A percentile compares a stretch with the other conserved stretches of the same genome.
Conservation (phyloP, 768 basidiomycete genomes). For the Macrolepiota dolichaula region DNA sequence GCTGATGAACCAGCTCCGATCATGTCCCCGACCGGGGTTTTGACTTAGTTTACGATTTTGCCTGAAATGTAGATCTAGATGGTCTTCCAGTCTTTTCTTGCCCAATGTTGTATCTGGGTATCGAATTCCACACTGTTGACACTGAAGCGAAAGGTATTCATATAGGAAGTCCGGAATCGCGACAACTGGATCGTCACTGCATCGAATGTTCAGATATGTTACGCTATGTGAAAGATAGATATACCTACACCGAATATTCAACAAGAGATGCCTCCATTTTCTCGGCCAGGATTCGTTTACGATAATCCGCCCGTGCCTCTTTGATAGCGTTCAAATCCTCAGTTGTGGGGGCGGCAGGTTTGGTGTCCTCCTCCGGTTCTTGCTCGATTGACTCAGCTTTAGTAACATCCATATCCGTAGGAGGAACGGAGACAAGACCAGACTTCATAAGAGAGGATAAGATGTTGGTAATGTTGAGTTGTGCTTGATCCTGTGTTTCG, state of each 20-base stretch:
- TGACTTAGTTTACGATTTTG: conserved; percentile 85
- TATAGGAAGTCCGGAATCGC: conserved; percentile 68
- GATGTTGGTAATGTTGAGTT: conserved; percentile 51
- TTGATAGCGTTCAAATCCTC: conserved; percentile 20
- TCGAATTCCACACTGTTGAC: conserved; percentile 91
- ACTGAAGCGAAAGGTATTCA: conserved; percentile 72
- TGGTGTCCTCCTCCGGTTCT: conserved; percentile 10
- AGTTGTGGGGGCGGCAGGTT: neutral
- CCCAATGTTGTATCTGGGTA: conserved; percentile 72
- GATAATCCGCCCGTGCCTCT: conserved; percentile 55
- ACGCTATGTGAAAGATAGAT: neutral
- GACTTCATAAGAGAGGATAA: conserved; percentile 72
- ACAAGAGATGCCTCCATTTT: conserved; percentile 58
- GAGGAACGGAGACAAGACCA: conserved; percentile 59
- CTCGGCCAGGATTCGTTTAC: conserved; percentile 55
- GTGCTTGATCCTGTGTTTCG: conserved; percentile 25
- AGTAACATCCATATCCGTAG: neutral
- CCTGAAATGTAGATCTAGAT: conserved; percentile 95
- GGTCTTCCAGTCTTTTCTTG: conserved; percentile 77
- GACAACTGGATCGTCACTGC: conserved; percentile 58
- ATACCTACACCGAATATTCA: conserved; percentile 69
- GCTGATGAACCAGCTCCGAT: conserved; percentile 85
- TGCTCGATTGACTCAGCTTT: conserved; percentile 18
- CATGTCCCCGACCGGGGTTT: conserved; percentile 79
- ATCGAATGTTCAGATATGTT: conserved; percentile 11